Conservation (phyloP, 2,329 filamentous ascomycete species). For the Knoxdaviesia capensis region DNA sequence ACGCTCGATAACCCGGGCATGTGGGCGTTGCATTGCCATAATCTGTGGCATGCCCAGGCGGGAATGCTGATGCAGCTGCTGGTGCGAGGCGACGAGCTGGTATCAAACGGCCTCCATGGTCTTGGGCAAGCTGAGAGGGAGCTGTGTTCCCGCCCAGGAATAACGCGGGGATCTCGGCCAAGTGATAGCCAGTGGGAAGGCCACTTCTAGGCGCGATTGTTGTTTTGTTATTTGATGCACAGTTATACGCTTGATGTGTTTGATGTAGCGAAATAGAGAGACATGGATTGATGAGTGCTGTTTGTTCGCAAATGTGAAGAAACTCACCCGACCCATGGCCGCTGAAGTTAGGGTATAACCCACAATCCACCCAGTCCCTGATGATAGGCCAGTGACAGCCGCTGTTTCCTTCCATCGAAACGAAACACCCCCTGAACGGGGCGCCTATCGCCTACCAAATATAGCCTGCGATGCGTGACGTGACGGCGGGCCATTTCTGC, state of each 20-base stretch:
- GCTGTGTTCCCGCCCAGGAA: neutral
- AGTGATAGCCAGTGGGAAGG: neutral
- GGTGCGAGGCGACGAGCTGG: slow-evolving; percentile 11
- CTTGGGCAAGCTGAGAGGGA: neutral
- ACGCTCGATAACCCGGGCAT: slow-evolving; percentile 35
- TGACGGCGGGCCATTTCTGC: no score
- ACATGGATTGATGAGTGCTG: no score
- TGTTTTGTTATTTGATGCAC: neutral
- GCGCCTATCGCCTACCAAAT: no score
- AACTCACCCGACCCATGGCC: no score
- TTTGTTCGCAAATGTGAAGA: no score
- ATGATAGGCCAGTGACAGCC: no score
- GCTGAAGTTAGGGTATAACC: no score
- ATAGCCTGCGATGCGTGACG: no score
- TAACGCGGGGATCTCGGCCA: neutral
- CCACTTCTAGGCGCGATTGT: neutral
- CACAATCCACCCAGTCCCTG: no score
- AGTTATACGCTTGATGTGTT: neutral
- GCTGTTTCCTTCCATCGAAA: no score
- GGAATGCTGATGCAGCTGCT: slow-evolving; percentile 39
- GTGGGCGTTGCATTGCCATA: slow-evolving; percentile 39
- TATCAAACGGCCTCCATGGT: neutral
- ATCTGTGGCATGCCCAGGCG: slow-evolving; percentile 36
- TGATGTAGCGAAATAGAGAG: neutral
- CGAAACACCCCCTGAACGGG: no score